Evolutionary conservation across 305 asterid species (phyloP).

Genomic region (Withania somnifera): DNA sequence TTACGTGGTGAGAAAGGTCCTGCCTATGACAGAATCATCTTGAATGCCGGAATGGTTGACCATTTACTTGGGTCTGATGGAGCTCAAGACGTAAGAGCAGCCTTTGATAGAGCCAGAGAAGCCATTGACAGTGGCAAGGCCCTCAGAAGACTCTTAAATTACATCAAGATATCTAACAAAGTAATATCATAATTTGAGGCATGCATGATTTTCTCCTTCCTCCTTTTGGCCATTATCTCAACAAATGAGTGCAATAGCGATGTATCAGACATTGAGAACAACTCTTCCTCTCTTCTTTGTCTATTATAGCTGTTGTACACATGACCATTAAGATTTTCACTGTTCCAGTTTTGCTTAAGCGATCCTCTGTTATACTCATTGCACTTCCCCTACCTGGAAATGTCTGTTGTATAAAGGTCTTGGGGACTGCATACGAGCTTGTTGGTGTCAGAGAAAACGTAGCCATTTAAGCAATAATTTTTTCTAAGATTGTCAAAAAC

Average conservation of each 20-base stretch:
- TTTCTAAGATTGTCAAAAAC: too few species aligned
- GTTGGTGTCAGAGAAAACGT: too few species aligned
- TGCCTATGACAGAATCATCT: conserved; percentile 72
- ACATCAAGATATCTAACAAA: conserved; percentile 58
- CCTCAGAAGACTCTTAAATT: conserved; percentile 52
- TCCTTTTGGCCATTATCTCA: not conserved
- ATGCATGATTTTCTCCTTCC: not conserved
- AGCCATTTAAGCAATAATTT: too few species aligned
- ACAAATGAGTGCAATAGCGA: not conserved
- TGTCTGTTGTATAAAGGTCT: not conserved
- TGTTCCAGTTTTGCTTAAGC: not conserved
- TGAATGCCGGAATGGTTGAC: conserved; percentile 92
- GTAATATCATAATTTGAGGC: conserved; percentile 12
- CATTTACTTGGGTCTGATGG: conserved; percentile 90
- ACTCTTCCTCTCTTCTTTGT: not conserved
- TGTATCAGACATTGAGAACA: not conserved
- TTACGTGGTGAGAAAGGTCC: conserved; percentile 82
- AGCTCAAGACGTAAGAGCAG: conserved; percentile 54
- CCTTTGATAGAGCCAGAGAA: conserved; percentile 83
- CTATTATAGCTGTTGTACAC: not conserved
- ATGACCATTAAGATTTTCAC: not conserved
- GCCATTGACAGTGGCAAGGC: conserved; percentile 88
- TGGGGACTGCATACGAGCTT: too few species aligned
- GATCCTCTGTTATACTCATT: not conserved
- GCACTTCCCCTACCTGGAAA: not conserved